These are phyloP conservation scores for Mortierella sp. DNA, from an alignment of 371 early-diverging fungal genomes.

Conservation along the genomic window DNA sequence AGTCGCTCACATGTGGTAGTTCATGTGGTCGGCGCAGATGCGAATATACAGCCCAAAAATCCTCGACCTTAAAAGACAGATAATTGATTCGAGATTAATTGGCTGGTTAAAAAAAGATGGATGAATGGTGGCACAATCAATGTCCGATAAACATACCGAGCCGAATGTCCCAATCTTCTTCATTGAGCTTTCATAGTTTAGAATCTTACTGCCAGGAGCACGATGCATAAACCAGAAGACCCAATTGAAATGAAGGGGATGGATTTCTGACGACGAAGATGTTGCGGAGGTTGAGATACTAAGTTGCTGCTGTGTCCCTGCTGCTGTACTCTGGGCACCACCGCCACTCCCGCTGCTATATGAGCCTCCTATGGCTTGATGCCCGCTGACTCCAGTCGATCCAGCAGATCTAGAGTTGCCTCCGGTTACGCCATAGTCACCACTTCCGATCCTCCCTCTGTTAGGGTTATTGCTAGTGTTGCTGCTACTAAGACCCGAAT, in stretches of 20 bases:
- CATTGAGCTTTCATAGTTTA: slow-evolving; percentile 91
- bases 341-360: not conserved
- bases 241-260: slow-evolving; percentile 67
- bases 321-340: not conserved
- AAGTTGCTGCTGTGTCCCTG: slow-evolving; percentile 3
- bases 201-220: slow-evolving; percentile 88
- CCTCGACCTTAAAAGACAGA: slow-evolving; percentile 73
- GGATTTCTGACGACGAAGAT: slow-evolving; percentile 18
- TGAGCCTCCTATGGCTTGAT: not conserved
- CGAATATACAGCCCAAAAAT: slow-evolving; percentile 94
- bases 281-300: not conserved
- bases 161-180: slow-evolving; percentile 87
- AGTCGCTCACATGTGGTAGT: slow-evolving; percentile 92
- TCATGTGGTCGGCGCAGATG: slow-evolving; percentile 89
- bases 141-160: slow-evolving; percentile 64
- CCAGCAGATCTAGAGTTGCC: not conserved
- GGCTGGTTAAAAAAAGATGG: no score
- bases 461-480: slow-evolving; percentile 1
- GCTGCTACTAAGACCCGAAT: not conserved
- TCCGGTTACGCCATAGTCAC: not conserved
- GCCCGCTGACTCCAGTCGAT: slow-evolving; percentile 2
- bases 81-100: not conserved
- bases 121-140: no score
- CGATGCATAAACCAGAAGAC: slow-evolving; percentile 95
- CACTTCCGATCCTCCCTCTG: not conserved